Base-by-base conservation (phyloP, 768 basidiomycete genomes). In the Plicaturopsis crispa region DNA sequence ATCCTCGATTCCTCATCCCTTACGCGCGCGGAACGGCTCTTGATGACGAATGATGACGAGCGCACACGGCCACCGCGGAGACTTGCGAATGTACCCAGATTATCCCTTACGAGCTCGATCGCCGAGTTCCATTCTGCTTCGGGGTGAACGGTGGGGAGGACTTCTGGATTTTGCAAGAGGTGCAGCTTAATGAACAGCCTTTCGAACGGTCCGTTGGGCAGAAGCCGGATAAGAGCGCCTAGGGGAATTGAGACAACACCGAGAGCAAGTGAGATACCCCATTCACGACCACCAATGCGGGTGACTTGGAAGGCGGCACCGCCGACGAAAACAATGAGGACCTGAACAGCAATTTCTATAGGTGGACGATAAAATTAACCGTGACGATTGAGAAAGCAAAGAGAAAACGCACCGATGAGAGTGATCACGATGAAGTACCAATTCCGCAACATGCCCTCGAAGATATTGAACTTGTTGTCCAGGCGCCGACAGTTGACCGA, bases 231-330 rank as follows among this genome's bases (percentile, higher is more conserved):
- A 45, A 91, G 52, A 24, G 68, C 80, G 37, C 90, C 96, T 49
- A 94, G 70, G 4, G 94, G 96, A 32, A 98, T 77, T 7, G 96
- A 83, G 33, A 91, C 75, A 31, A 83, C 45, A 24, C 94, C 96
- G 23, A 97, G 72, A 35, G 89, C 82, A 26, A 99, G 65, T 1
- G 88, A 86, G 47, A 98, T 88, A 38, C 78, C 92, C 96, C 96
- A 99, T 57, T 94, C 90, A 28, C 76, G 77, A 6, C 85, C 90
- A 26, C 66, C 65, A 36, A 98, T 78, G 6, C 55, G 69, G 1
- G 77, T 81, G 6, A 97, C 94, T 52, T 86, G 80, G 70, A 99
- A 98, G 0, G 92, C 93, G 3, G 85, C 73, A 24, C 87, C 84
- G 28, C 92, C 94, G 31, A 98, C 71, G 51, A 91, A 89, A 37